Percentiles rank a stretch among this genome's conserved stretches.
phyloP scores from a whole-genome alignment of 2,329 filamentous ascomycete species.

The Aspergillus ruber region DNA sequence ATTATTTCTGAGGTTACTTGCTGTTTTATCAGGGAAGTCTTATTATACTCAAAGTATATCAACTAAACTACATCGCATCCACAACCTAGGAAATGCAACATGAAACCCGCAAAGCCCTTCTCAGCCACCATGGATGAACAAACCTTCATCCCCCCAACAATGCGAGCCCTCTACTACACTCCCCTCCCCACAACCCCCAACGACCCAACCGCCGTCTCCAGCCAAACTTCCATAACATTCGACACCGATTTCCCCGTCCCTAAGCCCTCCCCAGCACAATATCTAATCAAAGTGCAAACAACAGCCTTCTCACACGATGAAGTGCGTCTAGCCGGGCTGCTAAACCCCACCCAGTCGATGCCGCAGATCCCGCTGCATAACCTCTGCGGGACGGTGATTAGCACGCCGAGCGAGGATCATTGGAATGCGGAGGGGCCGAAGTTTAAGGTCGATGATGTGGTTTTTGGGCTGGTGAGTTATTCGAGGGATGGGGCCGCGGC shows the following conservation, averaged over 20 bases:
- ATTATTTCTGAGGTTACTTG: too few relatives aligned
- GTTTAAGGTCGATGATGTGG: conserved; percentile 36
- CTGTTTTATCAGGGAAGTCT: not conserved
- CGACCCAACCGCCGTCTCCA: conserved; percentile 4
- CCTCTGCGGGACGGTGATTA: conserved; percentile 34
- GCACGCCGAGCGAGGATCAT: conserved; percentile 26
- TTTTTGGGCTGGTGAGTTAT: conserved; percentile 34
- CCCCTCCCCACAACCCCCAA: conserved; percentile 14
- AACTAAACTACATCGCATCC: not conserved
- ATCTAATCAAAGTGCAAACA: conserved; percentile 35
- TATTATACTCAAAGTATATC: not conserved
- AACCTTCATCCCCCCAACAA: conserved; percentile 28
- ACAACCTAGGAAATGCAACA: not conserved
- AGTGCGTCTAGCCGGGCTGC: conserved; percentile 18
- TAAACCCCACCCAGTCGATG: conserved; percentile 23
- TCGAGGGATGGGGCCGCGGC: conserved; percentile 37
- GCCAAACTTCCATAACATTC: conserved; percentile 22
- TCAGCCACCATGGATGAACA: conserved; percentile 30
- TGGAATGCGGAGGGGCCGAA: conserved; percentile 25
- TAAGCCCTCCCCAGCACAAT: conserved; percentile 28
- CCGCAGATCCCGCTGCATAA: conserved; percentile 36
- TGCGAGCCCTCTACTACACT: conserved; percentile 35
- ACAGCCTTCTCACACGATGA: conserved; percentile 36
- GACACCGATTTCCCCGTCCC: conserved; percentile 32
- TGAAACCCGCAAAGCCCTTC: conserved; percentile 16